Evolutionary conservation across 345 rosid genomes (phyloP).

Genomic region (Syzygium jambos): DNA sequence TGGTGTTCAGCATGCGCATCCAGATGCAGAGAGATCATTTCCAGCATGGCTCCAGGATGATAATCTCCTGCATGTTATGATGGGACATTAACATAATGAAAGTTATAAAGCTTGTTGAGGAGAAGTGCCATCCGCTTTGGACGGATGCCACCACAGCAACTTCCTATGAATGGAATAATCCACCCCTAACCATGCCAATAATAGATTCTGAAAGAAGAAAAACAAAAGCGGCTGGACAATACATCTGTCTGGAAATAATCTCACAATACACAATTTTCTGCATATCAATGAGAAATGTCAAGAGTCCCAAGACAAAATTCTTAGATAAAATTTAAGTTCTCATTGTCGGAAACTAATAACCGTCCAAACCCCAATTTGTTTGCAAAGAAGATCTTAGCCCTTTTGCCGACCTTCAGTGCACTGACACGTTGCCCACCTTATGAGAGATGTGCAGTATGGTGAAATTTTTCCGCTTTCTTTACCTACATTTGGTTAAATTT

Average conservation of each 20-base stretch:
- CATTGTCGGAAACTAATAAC: not conserved
- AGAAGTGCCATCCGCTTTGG: not conserved
- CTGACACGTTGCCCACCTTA: not conserved
- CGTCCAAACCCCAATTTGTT: not conserved
- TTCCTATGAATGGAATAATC: not conserved
- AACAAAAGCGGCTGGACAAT: not conserved
- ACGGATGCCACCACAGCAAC: not conserved
- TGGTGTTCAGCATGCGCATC: conserved; percentile 41
- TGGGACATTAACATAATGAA: not conserved
- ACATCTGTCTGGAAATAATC: not conserved
- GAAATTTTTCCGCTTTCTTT: not conserved
- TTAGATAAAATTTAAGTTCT: not conserved
- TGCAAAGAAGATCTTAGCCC: not conserved
- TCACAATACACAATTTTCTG: not conserved
- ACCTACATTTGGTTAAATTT: not conserved
- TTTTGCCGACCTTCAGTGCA: not conserved
- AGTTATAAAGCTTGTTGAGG: not conserved
- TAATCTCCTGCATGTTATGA: conserved; percentile 42
- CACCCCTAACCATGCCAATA: not conserved
- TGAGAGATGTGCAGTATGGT: not conserved
- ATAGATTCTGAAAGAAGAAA: not conserved
- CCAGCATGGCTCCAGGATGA: conserved; percentile 35
- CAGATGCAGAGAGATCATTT: conserved; percentile 82
- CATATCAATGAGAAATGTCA: not conserved
- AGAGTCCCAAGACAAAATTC: not conserved